Evolutionary conservation across 73 alveolate species (phyloP).

Genomic region (Blepharisma japonicum): DNA sequence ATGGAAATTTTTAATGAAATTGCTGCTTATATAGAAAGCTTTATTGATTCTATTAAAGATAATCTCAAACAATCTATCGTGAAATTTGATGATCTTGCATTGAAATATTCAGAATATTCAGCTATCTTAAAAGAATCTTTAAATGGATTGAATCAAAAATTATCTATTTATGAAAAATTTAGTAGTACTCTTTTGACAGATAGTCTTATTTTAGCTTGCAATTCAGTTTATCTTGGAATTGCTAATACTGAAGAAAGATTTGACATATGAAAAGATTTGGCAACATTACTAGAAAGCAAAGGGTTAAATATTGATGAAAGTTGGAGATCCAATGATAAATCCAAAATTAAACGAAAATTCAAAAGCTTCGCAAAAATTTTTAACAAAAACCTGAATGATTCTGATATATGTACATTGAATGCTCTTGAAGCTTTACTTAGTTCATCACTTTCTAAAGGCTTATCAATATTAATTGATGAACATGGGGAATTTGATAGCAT

Average conservation of each 20-base stretch:
- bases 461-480: slow-evolving; percentile 24
- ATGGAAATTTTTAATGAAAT: no score
- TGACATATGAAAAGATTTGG: neutral
- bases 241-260: neutral
- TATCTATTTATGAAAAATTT: neutral
- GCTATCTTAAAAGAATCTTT: no score
- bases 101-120: no score
- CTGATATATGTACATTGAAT: neutral
- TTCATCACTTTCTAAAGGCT: neutral
- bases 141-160: neutral
- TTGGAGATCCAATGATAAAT: slow-evolving; percentile 4
- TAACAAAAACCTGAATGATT: neutral
- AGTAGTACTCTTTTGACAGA: neutral
- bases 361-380: no score
- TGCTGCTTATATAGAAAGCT: no score
- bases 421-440: neutral
- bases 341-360: neutral
- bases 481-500: neutral
- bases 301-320: neutral
- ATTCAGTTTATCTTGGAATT: neutral
- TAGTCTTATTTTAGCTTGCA: slow-evolving; percentile 10
- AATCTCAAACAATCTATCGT: no score
- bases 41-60: no score
- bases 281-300: neutral
- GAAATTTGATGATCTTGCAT: no score